Evolutionary conservation across 2,329 filamentous ascomycete species (phyloP).

Genomic region (Alternaria angustiovoidea): DNA sequence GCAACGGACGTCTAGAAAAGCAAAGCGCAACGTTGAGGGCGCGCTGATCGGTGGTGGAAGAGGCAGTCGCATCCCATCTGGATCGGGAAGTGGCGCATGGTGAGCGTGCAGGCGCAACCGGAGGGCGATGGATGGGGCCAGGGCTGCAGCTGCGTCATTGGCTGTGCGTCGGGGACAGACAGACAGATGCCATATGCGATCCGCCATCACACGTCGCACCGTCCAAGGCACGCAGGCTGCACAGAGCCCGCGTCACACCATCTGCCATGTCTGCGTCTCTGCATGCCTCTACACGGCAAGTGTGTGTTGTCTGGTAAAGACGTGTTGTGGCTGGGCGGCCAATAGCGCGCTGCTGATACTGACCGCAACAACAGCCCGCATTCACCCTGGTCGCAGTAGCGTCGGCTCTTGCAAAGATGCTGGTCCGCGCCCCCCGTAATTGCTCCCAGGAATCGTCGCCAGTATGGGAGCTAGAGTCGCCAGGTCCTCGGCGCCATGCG

Average conservation of each 20-base stretch:
- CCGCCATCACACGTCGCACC: not conserved
- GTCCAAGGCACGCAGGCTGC: not conserved
- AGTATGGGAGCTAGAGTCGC: conserved; percentile 35
- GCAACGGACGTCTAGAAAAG: conserved; percentile 8
- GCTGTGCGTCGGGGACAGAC: not conserved
- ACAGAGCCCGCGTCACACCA: not conserved
- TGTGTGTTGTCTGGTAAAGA: conserved; percentile 2
- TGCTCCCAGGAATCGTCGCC: conserved; percentile 19
- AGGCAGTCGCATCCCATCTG: conserved; percentile 14
- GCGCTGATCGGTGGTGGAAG: conserved; percentile 3
- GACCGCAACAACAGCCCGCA: conserved; percentile 24
- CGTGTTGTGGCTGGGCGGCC: conserved; percentile 13
- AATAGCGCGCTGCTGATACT: conserved; percentile 24
- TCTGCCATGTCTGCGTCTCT: not conserved
- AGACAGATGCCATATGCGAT: not conserved
- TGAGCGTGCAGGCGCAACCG: conserved; percentile 7
- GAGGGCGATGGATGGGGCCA: conserved; percentile 7
- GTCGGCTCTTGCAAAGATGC: conserved; percentile 22
- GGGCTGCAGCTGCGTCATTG: conserved; percentile 23
- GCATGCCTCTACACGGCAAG: conserved; percentile 13
- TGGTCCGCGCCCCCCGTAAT: conserved; percentile 28
- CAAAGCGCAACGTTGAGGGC: not conserved
- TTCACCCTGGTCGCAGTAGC: conserved; percentile 19
- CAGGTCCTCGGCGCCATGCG: conserved; percentile 25
- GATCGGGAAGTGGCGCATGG: conserved; percentile 18